A percentile compares a stretch with the other conserved stretches of the same genome.
Conservation (phyloP, 2,329 filamentous ascomycete species). For the Lecanicillium sp. region DNA sequence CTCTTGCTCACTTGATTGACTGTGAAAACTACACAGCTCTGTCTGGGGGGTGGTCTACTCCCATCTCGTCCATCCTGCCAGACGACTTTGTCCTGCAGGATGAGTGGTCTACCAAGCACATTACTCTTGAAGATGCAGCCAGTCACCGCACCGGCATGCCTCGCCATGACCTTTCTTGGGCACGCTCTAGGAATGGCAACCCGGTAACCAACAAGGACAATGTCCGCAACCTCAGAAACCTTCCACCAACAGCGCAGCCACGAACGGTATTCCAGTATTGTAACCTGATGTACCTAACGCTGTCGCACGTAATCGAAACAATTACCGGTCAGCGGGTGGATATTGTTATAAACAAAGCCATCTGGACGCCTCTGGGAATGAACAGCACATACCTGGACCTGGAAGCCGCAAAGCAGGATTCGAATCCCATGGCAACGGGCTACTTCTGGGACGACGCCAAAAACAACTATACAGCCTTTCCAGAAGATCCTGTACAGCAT, state of each 20-base stretch:
- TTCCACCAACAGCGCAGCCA: conserved; percentile 34
- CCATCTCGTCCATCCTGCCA: conserved; percentile 36
- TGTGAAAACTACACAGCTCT: conserved; percentile 21
- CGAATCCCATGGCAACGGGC: conserved; percentile 28
- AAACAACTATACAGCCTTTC: conserved; percentile 14
- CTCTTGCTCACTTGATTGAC: conserved; percentile 40
- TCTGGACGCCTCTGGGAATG: conserved; percentile 42
- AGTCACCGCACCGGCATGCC: conserved; percentile 44
- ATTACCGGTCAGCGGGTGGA: conserved; percentile 29
- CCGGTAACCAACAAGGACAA: conserved; percentile 23
- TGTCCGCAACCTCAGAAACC: conserved; percentile 33
- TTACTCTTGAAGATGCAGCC: conserved; percentile 46
- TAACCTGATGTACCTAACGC: conserved; percentile 40
- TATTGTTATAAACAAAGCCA: conserved; percentile 28
- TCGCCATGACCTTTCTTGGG: conserved; percentile 24
- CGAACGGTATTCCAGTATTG: conserved; percentile 38
- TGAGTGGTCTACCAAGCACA: conserved; percentile 33
- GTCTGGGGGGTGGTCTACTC: conserved; percentile 35
- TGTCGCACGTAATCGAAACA: conserved; percentile 36
- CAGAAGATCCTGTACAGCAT: conserved; percentile 19
- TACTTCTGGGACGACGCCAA: conserved; percentile 29
- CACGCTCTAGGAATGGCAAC: conserved; percentile 19
- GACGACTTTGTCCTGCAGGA: conserved; percentile 44
- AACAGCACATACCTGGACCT: conserved; percentile 27
- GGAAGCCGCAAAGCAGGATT: conserved; percentile 15